Conservation (phyloP, 164 flowering plant genomes). For the Echeveria elegans region DNA sequence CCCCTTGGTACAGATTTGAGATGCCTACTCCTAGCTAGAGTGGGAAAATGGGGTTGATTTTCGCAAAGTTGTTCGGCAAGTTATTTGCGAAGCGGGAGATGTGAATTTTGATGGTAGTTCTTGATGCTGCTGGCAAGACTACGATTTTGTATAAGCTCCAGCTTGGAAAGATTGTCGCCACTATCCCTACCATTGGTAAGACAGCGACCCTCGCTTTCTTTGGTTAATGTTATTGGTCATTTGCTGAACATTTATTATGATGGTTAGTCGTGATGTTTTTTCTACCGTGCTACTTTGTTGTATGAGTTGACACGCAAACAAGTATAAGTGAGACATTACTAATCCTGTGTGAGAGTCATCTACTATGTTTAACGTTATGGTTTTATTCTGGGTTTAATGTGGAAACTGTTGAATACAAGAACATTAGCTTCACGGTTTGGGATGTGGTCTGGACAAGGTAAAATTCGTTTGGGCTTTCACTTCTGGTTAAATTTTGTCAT, state of each 20-base stretch:
- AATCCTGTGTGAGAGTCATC: not conserved
- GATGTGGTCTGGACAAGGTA: constrained; percentile 8
- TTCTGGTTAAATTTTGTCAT: not conserved
- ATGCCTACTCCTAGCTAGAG: not conserved
- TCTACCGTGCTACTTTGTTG: too few species aligned
- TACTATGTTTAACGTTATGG: not conserved
- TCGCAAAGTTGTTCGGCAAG: constrained; percentile 60
- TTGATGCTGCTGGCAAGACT: constrained; percentile 8
- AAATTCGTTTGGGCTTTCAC: not conserved
- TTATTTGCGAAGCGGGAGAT: constrained; percentile 49
- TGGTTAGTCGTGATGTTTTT: too few species aligned
- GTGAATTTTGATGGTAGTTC: constrained; percentile 7
- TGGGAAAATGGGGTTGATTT: constrained; percentile 43
- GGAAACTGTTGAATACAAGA: constrained; percentile 6
- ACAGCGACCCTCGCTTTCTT: not conserved
- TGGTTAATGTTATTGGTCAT: not conserved
- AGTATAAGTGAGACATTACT: too few species aligned
- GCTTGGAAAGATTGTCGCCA: constrained; percentile 69
- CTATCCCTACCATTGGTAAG: constrained; percentile 71
- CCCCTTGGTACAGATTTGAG: not conserved
- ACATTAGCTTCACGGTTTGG: constrained; percentile 6
- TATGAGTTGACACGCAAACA: too few species aligned
- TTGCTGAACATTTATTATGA: not conserved
- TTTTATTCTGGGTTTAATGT: not conserved
- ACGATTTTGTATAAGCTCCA: constrained; percentile 59